A percentile compares a stretch with the other conserved stretches of the same genome.
Conservation (phyloP, 768 basidiomycete species). For the Collybiopsis confluens region DNA sequence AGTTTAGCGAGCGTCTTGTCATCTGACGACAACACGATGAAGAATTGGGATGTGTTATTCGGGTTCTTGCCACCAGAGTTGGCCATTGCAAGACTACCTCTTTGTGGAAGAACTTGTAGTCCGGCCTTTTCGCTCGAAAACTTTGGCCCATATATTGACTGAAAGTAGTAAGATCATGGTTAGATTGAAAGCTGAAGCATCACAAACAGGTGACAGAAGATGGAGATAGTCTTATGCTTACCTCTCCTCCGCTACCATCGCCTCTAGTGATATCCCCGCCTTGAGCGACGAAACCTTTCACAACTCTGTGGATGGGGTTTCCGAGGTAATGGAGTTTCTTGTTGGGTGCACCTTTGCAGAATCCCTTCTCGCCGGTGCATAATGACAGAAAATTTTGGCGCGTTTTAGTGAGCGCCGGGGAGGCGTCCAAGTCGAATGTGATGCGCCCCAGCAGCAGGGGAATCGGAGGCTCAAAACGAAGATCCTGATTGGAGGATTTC, state of each 20-base stretch:
- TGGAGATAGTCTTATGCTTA: slow-evolving; percentile 18
- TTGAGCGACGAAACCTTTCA: slow-evolving; percentile 46
- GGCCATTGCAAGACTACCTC: slow-evolving; percentile 49
- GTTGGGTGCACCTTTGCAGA: slow-evolving; percentile 42
- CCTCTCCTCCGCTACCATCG: slow-evolving; percentile 53
- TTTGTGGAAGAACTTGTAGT: slow-evolving; percentile 33
- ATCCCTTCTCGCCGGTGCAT: slow-evolving; percentile 39
- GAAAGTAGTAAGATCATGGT: neutral
- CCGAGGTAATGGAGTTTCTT: slow-evolving; percentile 40
- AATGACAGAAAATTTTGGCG: slow-evolving; percentile 44
- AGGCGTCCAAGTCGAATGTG: slow-evolving; percentile 33
- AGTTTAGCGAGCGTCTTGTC: slow-evolving; percentile 38
- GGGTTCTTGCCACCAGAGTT: slow-evolving; percentile 43
- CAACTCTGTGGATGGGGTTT: slow-evolving; percentile 42
- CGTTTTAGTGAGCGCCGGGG: slow-evolving; percentile 40
- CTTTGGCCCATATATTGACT: slow-evolving; percentile 44
- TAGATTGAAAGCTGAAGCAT: neutral
- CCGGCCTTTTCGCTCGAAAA: slow-evolving; percentile 52
- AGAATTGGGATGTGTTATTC: slow-evolving; percentile 44
- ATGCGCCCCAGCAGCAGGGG: slow-evolving; percentile 38
- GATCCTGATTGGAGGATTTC: slow-evolving; percentile 20
- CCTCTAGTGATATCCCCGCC: slow-evolving; percentile 50
- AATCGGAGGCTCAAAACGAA: slow-evolving; percentile 30
- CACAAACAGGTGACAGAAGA: neutral
- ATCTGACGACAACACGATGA: slow-evolving; percentile 41